phyloP scores from a whole-genome alignment of 2,329 filamentous ascomycete species.

The Curvularia eragrostidis region DNA sequence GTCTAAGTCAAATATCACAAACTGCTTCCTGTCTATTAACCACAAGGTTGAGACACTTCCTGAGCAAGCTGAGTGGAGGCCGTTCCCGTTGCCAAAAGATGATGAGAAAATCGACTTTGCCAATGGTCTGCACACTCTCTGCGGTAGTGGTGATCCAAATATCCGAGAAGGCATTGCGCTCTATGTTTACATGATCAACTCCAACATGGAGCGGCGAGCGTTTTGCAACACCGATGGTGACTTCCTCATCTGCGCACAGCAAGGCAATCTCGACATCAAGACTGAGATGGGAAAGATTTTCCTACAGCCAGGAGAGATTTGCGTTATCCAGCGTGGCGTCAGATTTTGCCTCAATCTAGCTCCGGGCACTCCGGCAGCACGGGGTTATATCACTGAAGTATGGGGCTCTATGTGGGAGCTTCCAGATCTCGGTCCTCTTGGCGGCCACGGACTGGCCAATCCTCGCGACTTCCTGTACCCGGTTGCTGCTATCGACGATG shows the following conservation, averaged over 20 bases:
- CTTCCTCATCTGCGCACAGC: conserved; percentile 48
- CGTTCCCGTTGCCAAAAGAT: conserved; percentile 50
- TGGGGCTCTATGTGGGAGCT: conserved; percentile 52
- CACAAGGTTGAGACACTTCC: conserved; percentile 57
- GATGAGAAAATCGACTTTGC: conserved; percentile 55
- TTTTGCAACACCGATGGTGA: conserved; percentile 56
- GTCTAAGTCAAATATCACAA: conserved; percentile 46
- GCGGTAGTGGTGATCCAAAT: conserved; percentile 60
- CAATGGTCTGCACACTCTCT: conserved; percentile 58
- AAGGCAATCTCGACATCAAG: conserved; percentile 48
- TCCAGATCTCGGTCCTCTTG: conserved; percentile 50
- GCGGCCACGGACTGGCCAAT: conserved; percentile 52
- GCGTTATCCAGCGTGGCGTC: conserved; percentile 52
- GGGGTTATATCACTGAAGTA: conserved; percentile 51
- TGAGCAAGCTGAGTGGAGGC: conserved; percentile 58
- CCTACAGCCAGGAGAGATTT: conserved; percentile 50
- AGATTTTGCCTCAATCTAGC: conserved; percentile 47
- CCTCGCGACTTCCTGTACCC: conserved; percentile 50
- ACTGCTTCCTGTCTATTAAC: conserved; percentile 58
- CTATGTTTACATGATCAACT: conserved; percentile 58
- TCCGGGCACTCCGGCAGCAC: conserved; percentile 41
- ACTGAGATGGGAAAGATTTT: conserved; percentile 51
- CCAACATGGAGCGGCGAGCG: conserved; percentile 55
- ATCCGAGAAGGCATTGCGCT: conserved; percentile 58
- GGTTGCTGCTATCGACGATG: conserved; percentile 48